Conservation (phyloP, 1,139 yeast genomes). For the Meyerozyma carpophila region DNA sequence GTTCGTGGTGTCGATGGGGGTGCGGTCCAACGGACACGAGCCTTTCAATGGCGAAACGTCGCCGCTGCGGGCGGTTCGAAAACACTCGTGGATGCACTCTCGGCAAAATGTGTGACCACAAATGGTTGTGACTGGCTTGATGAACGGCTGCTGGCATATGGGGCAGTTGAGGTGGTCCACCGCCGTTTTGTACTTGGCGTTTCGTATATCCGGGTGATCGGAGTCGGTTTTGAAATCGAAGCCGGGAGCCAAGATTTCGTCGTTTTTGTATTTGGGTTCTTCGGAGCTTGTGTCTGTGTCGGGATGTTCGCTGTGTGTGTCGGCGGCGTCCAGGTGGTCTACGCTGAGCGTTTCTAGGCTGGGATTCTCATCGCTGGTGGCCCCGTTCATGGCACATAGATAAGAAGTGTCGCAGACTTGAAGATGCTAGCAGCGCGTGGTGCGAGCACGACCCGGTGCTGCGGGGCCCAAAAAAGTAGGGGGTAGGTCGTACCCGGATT, state of each 20-base stretch:
- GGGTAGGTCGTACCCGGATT: conserved; percentile 87
- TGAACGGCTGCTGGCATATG: conserved; percentile 53
- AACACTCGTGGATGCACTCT: conserved; percentile 45
- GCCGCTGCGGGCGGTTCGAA: conserved; percentile 21
- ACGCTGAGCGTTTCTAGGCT: not conserved
- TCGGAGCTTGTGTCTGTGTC: not conserved
- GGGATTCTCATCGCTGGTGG: not conserved
- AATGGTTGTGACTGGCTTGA: conserved; percentile 48
- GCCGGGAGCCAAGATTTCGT: not conserved
- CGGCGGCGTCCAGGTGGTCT: too few relatives aligned
- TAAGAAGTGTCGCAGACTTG: not conserved
- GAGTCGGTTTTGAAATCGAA: conserved; percentile 13
- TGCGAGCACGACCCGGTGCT: not conserved
- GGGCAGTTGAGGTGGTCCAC: conserved; percentile 57
- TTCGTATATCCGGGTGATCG: conserved; percentile 30
- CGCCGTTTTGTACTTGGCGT: conserved; percentile 26
- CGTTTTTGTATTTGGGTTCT: not conserved
- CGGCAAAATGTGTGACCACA: conserved; percentile 61
- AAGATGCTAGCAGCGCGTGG: not conserved
- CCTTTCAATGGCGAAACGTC: conserved; percentile 20
- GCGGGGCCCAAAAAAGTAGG: conserved; percentile 21
- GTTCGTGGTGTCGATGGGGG: conserved; percentile 34
- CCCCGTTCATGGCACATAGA: not conserved
- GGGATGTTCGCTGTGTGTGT: too few relatives aligned
- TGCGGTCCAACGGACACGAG: conserved; percentile 62